A percentile compares a stretch with the other conserved stretches of the same genome.
Conservation (phyloP, 192 early-diverging fungal genomes). For the Helicostylum pulchrum region DNA sequence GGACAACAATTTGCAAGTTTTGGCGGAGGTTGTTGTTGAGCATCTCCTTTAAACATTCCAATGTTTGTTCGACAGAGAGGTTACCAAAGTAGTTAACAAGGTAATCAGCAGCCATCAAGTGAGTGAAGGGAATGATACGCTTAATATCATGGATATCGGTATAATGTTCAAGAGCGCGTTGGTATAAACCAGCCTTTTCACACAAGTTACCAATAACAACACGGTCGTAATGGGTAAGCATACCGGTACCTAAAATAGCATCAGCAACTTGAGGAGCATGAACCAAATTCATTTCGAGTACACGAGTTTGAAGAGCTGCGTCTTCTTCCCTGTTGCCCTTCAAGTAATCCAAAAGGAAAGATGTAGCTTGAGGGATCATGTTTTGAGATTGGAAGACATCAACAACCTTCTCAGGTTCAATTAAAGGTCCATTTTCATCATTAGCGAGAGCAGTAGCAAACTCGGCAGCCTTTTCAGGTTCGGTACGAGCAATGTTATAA, state of each 20-base stretch:
- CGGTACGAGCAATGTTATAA: slow-evolving; percentile 85
- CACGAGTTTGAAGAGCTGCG: slow-evolving; percentile 86
- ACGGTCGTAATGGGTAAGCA: slow-evolving; percentile 95
- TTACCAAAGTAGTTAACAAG: slow-evolving; percentile 93
- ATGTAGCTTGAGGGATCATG: slow-evolving; percentile 95
- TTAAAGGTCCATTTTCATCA: slow-evolving; percentile 77
- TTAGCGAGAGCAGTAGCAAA: slow-evolving; percentile 88
- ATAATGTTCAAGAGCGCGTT: slow-evolving; percentile 95
- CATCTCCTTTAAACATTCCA: slow-evolving; percentile 95
- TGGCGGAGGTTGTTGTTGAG: slow-evolving; percentile 87
- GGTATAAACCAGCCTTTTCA: slow-evolving; percentile 97
- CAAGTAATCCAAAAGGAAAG: slow-evolving; percentile 94
- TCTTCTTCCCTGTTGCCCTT: slow-evolving; percentile 93
- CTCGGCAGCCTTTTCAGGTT: slow-evolving; percentile 91
- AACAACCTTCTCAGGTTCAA: slow-evolving; percentile 82
- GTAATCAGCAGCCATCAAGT: slow-evolving; percentile 86
- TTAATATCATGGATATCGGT: slow-evolving; percentile 96
- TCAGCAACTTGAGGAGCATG: slow-evolving; percentile 98
- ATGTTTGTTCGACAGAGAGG: slow-evolving; percentile 93
- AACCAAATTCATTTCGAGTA: slow-evolving; percentile 97
- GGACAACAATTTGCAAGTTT: slow-evolving; percentile 93
- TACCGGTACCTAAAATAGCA: slow-evolving; percentile 93
- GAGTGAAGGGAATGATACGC: slow-evolving; percentile 88
- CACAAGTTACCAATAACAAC: slow-evolving; percentile 87
- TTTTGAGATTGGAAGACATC: slow-evolving; percentile 91